These are phyloP conservation scores for Wolfiporia cocos DNA, from an alignment of 1,284 basidiomycete genomes.

Conservation along the genomic window DNA sequence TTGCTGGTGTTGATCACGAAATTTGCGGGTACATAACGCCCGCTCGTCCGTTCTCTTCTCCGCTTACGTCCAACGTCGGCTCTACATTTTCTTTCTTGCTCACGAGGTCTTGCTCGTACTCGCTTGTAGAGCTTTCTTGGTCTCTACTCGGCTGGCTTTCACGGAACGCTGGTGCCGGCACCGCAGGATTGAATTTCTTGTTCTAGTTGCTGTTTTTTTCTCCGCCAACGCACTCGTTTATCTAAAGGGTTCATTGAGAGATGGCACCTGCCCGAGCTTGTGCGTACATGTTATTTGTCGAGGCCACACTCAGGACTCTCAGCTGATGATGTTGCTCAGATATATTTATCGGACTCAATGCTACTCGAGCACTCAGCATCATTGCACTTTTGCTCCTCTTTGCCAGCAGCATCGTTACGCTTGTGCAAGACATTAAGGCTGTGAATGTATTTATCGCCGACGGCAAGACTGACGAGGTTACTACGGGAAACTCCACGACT, in stretches of 20 bases:
- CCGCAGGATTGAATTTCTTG: background rate
- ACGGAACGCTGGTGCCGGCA: too few relatives aligned
- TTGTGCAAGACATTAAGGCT: constrained; percentile 77
- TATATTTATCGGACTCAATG: constrained; percentile 74
- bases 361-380: constrained; percentile 71
- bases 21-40: too few relatives aligned
- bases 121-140: background rate
- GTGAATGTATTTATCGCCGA: constrained; percentile 55
- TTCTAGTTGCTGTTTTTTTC: background rate
- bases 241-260: background rate
- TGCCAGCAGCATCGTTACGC: constrained; percentile 70
- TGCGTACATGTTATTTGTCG: background rate
- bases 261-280: constrained; percentile 18
- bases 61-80: too few relatives aligned
- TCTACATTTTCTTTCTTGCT: too few relatives aligned
- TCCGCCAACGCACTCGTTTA: background rate
- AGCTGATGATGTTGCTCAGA: constrained; percentile 30
- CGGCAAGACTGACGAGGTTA: constrained; percentile 24
- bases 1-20: too few relatives aligned
- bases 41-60: too few relatives aligned
- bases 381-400: constrained; percentile 73
- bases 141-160: background rate
- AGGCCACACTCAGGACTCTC: background rate
- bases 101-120: too few relatives aligned
- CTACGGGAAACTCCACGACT: constrained; percentile 22